Evolutionary conservation across 164 flowering plant species (phyloP), one percentile per base, ranked within the genome.

Genomic region (Magnolia officinalis): DNA sequence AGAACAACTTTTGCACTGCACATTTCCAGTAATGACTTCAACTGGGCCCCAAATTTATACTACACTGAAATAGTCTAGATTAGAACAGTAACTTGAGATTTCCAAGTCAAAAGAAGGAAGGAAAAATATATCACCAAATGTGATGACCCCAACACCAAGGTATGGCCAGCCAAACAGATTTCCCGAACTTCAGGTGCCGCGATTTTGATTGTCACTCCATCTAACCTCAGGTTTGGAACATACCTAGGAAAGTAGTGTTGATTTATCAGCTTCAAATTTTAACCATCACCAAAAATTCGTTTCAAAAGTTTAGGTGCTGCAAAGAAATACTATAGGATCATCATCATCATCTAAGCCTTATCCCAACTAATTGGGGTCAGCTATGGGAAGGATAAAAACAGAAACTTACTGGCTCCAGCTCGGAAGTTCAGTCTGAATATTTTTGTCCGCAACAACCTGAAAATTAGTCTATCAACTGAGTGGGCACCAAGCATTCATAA

Each of bases 361-460:
- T 37, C 45, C 45, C 45, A 37, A 37, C 45, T 37, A 37, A 37
- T 37, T 37, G 45, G 45, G 45, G 45, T 37, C 45, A 37, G 45
- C 45, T 37, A 37, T 5, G 45, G 45, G 45, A 37, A 55, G 51
- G 73, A 63, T 16, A 21, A 21, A 71, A 24, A 2, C 64, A 52
- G 78, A 45, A 72, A 86, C 97, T 89, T 81, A 92, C 98, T 72
- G 58, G 71, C 50, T 63, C 73, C 77, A 84, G 80, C 88, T 83
- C 45, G 96, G 98, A 78, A 92, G 73, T 71, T 91, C 94, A 71
- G 83, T 85, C 72, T 82, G 63, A 51, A 91, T 88, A 70, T 63
- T 78, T 83, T 83, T 85, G 72, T 83, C 92, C 77, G 95, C 89
- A 79, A 92, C 58, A 65, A 82, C 74, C 98, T 94, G 83, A 77